Conservation (phyloP, 2,329 filamentous ascomycete species). For the Volutella citrinella region DNA sequence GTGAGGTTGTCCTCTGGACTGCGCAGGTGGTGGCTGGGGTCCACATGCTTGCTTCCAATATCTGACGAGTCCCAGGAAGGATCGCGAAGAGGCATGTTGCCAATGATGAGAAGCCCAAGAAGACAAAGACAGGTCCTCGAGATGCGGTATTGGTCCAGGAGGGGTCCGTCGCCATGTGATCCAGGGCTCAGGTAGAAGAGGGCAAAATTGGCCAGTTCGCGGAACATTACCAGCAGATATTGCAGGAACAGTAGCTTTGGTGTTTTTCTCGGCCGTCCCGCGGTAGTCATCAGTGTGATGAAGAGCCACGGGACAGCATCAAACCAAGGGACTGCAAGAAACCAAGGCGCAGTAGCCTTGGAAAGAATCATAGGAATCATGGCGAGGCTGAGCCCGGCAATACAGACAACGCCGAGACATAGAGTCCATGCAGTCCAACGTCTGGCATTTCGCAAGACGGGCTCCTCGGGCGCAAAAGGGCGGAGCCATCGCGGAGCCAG, state of each 20-base stretch:
- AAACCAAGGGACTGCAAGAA: too few relatives aligned
- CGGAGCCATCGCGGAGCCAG: constrained; percentile 38
- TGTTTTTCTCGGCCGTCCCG: constrained; percentile 39
- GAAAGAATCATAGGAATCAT: constrained; percentile 28
- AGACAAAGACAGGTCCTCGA: constrained; percentile 20
- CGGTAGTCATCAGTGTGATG: constrained; percentile 33
- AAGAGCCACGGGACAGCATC: constrained; percentile 39
- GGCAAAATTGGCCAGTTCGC: constrained; percentile 28
- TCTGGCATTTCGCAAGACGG: constrained; percentile 19
- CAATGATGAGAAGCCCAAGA: constrained; percentile 28
- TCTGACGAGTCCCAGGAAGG: constrained; percentile 31
- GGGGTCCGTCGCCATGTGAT: constrained; percentile 13
- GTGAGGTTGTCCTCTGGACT: constrained; percentile 75
- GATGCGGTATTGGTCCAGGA: too few relatives aligned
- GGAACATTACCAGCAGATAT: constrained; percentile 33
- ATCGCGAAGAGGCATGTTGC: constrained; percentile 36
- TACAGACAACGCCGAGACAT: constrained; percentile 30
- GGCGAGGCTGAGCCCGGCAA: constrained; percentile 33
- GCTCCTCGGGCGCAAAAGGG: constrained; percentile 42
- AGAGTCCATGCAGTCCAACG: constrained; percentile 40
- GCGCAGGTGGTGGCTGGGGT: constrained; percentile 46
- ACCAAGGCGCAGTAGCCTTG: too few relatives aligned
- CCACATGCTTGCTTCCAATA: constrained; percentile 26
- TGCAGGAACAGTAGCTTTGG: constrained; percentile 39
- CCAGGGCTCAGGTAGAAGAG: constrained; percentile 26